Base-by-base conservation (phyloP, 495 filamentous ascomycete species). In the Delitschia confertaspora region DNA sequence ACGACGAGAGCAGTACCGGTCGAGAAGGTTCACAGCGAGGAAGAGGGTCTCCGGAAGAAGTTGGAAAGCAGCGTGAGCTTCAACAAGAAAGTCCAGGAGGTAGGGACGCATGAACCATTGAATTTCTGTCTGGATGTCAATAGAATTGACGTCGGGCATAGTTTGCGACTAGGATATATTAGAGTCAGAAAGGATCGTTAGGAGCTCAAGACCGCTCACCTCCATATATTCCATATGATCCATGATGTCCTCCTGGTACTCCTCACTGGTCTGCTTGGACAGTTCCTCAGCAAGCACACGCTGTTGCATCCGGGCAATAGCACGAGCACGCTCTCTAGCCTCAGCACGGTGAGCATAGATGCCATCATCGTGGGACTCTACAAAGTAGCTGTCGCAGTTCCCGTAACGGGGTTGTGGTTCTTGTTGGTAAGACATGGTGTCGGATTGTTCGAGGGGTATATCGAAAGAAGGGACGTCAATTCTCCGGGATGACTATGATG, bases 101-200 rank as follows among this genome's bases (percentile, higher is more conserved):
- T 95, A 99, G 0, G 91, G 89, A 53, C 91, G 75, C 91, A 99
- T 99, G 69, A 88, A 95, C 93, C 93, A 99, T 60, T 95, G 86
- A 42, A 99, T 96, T 69, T 99, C 91, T 33, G 87, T 83, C 65
- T 99, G 91, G 62, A 96, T 93, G 55, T 99, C 91, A 62, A 99
- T 99, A 13, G 89, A 86, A 55, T 88, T 88, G 57, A 93, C 86
- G 61, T 99, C 93, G 22, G 91, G 87, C 51, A 95, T 69, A 24
- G 93, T 96, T 62, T 88, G 79, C 53, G 76, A 69, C 91, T 95
- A 29, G 40, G 10, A 35, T 44, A 18, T 47, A 36, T 65, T 53
- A 71, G 54, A 34, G 33, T 19, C 40, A 44, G 36, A 42, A 32
- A 38, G 50, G 34, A 35, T 23, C 6, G 11, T 16, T 3, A 17